Percentiles rank a stretch among this genome's conserved stretches.
These are phyloP conservation scores for Penicillium capsulatum DNA, from an alignment of 2,329 filamentous ascomycete genomes.

Conservation along the genomic window DNA sequence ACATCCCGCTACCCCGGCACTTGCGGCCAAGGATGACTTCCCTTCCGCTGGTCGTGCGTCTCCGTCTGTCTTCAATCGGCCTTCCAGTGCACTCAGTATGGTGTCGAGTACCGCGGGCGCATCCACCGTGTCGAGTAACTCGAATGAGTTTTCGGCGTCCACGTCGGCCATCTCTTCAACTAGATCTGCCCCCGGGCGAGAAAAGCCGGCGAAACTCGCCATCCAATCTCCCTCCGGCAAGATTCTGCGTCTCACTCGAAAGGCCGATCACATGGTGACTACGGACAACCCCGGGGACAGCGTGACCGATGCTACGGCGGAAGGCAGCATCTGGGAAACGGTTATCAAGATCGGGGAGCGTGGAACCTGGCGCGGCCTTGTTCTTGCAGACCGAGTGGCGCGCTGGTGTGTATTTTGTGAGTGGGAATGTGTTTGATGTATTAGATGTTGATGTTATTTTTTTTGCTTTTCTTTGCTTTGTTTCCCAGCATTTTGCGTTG, in stretches of 20 bases:
- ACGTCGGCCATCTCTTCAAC: slow-evolving; percentile 53
- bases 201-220: slow-evolving; percentile 91
- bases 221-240: slow-evolving; percentile 93
- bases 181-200: slow-evolving; percentile 32
- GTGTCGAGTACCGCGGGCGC: slow-evolving; percentile 52
- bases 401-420: slow-evolving; percentile 67
- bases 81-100: slow-evolving; percentile 59
- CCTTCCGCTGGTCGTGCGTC: slow-evolving; percentile 44
- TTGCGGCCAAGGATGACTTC: slow-evolving; percentile 34
- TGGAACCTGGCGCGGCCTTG: slow-evolving; percentile 59
- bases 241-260: slow-evolving; percentile 65
- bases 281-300: slow-evolving; percentile 30
- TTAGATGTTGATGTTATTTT: slow-evolving; percentile 5
- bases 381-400: slow-evolving; percentile 61
- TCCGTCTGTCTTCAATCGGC: slow-evolving; percentile 51
- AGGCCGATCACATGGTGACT: slow-evolving; percentile 45
- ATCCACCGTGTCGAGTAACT: slow-evolving; percentile 47
- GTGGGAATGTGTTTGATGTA: slow-evolving; percentile 55
- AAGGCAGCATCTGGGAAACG: slow-evolving; percentile 62
- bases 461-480: slow-evolving; percentile 2
- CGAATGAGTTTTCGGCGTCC: slow-evolving; percentile 41
- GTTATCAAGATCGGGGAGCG: slow-evolving; percentile 64
- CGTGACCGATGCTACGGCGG: slow-evolving; percentile 35
- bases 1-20: slow-evolving; percentile 65
- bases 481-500: slow-evolving; percentile 6